Conservation (phyloP, 1,284 basidiomycete genomes). For the Moniliophthora roreri region DNA sequence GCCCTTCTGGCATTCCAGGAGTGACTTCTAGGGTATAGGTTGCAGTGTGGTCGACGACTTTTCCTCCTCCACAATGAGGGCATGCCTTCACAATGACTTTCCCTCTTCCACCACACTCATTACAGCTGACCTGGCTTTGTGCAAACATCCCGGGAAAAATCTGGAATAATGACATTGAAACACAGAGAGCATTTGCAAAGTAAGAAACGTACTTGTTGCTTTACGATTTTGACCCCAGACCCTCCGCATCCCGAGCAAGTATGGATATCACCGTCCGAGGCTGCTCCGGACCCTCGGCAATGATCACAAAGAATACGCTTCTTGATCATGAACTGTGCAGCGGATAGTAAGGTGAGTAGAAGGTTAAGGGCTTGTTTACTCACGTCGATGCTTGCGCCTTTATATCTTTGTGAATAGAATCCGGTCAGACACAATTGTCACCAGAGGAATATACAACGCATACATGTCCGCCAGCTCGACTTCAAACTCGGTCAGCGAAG, state of each 20-base stretch:
- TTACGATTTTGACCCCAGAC: constrained; percentile 80
- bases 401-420: constrained; percentile 50
- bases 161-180: constrained; percentile 45
- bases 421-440: constrained; percentile 6
- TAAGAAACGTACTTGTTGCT: constrained; percentile 64
- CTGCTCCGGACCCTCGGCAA: constrained; percentile 90
- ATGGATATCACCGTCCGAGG: constrained; percentile 83
- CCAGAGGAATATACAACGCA: constrained; percentile 21
- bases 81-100: constrained; percentile 76
- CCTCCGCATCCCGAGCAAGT: constrained; percentile 80
- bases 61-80: constrained; percentile 79
- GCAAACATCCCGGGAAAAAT: constrained; percentile 95
- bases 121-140: constrained; percentile 76
- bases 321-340: constrained; percentile 78
- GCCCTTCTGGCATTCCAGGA: constrained; percentile 89
- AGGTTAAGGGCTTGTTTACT: too few relatives aligned
- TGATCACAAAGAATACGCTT: constrained; percentile 90
- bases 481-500: constrained; percentile 85
- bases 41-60: constrained; percentile 82
- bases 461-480: constrained; percentile 84
- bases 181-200: background rate
- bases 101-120: constrained; percentile 82
- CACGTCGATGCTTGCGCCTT: constrained; percentile 81
- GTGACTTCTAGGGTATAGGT: constrained; percentile 79
- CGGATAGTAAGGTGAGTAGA: constrained; percentile 4